Conservation (phyloP, 2,329 filamentous ascomycete species). For the Diaporthe humulicola region DNA sequence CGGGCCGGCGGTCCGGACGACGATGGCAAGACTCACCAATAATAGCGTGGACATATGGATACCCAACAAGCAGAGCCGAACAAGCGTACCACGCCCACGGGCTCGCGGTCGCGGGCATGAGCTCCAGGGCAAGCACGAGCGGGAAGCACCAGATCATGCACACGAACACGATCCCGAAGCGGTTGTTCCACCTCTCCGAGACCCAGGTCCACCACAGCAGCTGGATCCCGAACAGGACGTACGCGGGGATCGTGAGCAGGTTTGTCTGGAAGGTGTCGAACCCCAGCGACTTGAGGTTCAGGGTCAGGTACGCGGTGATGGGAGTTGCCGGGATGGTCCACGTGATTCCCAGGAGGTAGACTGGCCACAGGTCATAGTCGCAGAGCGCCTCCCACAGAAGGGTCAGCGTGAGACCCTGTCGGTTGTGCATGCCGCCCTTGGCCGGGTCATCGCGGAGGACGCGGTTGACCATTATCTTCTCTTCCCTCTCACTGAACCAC, state of each 20-base stretch:
- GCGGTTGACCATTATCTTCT: conserved; percentile 74
- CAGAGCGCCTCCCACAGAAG: conserved; percentile 41
- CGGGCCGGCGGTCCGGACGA: accelerated
- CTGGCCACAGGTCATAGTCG: conserved; percentile 42
- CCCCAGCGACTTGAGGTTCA: conserved; percentile 39
- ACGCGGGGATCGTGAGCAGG: conserved; percentile 49
- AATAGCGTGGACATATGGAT: conserved; percentile 59
- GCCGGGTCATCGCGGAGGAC: conserved; percentile 52
- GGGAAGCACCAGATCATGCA: conserved; percentile 66
- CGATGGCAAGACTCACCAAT: conserved; percentile 44
- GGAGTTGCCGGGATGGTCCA: conserved; percentile 52
- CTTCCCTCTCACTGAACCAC: conserved; percentile 71
- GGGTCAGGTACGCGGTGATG: conserved; percentile 39
- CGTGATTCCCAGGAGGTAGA: conserved; percentile 49
- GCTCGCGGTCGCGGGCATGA: conserved; percentile 50
- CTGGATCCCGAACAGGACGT: conserved; percentile 59
- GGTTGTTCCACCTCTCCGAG: conserved; percentile 58
- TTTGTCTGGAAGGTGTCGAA: conserved; percentile 44
- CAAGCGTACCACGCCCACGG: conserved; percentile 63
- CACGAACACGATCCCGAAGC: conserved; percentile 57
- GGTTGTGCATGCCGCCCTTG: conserved; percentile 47
- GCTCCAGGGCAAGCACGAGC: conserved; percentile 60
- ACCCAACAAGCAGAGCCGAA: conserved; percentile 58
- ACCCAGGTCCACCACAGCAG: conserved; percentile 62
- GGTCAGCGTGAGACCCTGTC: conserved; percentile 37